Evolutionary conservation across 345 rosid genomes (phyloP), one percentile per base, ranked within the genome.

Genomic region (Boechera retrofracta): DNA sequence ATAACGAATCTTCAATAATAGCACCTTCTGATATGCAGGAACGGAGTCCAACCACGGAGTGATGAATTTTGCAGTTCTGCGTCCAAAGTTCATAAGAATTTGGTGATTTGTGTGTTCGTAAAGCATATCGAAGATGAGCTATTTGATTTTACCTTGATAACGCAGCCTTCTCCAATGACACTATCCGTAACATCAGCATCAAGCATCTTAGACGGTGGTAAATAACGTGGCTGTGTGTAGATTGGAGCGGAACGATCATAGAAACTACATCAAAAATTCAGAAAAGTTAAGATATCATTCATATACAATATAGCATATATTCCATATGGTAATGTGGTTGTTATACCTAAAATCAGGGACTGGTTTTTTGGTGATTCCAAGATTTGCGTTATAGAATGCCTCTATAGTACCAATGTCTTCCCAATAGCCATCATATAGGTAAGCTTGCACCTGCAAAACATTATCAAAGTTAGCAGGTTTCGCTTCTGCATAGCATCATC

Each of bases 11-110:
- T 82, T 94, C 97, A 26, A 94, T 87, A 71, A 91, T 86, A 15
- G 98, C 97, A 81, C 98, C 98, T 83, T 89, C 97, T 11, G 97
- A 91, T 76, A 94, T 89, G 86, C 97, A 94, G 29, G 98, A 91
- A 42, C 97, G 90, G 15, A 94, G 96, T 44, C 98, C 98, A 78
- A 94, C 81, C 44, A 94, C 97, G 1, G 98, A 94, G 77, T 94
- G 98, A 71, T 89, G 93, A 67, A 94, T 94, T 80, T 89, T 91
- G 78, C 97, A 94, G 82, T 94, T 91, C 98, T 94, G 83, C 33
- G 5, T 29, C 13, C 35, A 31, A 47, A 16, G 7, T 32, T 10
- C 3, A 21, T 9, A 74, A 10, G n/a, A 3, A 5, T 67, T 33
- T 32, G 64, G 39, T 42, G 35, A 32, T 5, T 24, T 75, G 2